Evolutionary conservation across 306 rosid species (phyloP).

Genomic region (Adenanthera pavonina): DNA sequence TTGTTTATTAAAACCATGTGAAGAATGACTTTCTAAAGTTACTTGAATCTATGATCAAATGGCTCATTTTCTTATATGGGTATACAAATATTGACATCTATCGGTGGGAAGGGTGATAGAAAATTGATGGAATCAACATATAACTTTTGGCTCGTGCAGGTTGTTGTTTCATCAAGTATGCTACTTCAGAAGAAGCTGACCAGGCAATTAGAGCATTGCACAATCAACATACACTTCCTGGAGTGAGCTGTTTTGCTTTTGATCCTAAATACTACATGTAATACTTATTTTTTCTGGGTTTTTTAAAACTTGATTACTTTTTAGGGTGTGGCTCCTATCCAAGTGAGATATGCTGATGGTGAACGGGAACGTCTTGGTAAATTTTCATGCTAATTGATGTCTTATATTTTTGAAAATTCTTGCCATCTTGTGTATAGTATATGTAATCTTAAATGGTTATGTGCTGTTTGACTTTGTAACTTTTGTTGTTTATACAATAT

Average conservation of each 20-base stretch:
- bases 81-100: slow-evolving; percentile 1
- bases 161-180: slow-evolving; percentile 93
- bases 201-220: slow-evolving; percentile 89
- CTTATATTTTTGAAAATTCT: slow-evolving; percentile 24
- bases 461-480: slow-evolving; percentile 5
- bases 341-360: slow-evolving; percentile 96
- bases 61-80: slow-evolving; percentile 1
- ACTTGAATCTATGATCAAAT: neutral
- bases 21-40: neutral
- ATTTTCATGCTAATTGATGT: slow-evolving; percentile 31
- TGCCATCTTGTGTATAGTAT: slow-evolving; percentile 24
- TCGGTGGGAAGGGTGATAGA: slow-evolving; percentile 10
- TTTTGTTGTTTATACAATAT: slow-evolving; percentile 7
- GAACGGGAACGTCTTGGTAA: slow-evolving; percentile 97
- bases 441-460: neutral
- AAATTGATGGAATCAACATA: slow-evolving; percentile 44
- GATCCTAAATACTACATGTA: slow-evolving; percentile 18
- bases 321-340: slow-evolving; percentile 88
- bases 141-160: slow-evolving; percentile 74
- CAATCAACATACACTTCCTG: slow-evolving; percentile 90
- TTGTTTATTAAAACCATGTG: slow-evolving; percentile 13
- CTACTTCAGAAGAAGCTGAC: slow-evolving; percentile 94
- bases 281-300: slow-evolving; percentile 25
- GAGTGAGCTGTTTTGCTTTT: slow-evolving; percentile 69
- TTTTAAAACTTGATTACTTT: slow-evolving; percentile 40